These are phyloP conservation scores for Nevesoporus exiguus DNA, from an alignment of 768 basidiomycete species.

Conservation along the genomic window DNA sequence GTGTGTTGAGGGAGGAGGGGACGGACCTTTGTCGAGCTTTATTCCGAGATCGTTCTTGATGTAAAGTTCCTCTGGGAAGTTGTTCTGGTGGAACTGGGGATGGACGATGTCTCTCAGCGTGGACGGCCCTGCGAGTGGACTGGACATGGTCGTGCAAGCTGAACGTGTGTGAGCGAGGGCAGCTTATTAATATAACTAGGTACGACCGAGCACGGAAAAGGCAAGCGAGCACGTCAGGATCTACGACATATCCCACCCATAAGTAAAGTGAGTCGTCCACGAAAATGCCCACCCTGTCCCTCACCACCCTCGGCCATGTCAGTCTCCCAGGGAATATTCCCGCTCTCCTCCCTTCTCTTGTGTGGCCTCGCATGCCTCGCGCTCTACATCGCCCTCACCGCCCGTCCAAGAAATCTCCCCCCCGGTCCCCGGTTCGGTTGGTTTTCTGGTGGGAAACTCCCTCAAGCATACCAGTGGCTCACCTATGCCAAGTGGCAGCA, in stretches of 20 bases:
- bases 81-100: conserved; percentile 94
- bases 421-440: conserved; percentile 43
- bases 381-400: conserved; percentile 10
- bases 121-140: conserved; percentile 56
- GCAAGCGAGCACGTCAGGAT: not conserved
- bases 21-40: conserved; percentile 86
- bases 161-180: not conserved
- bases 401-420: conserved; percentile 24
- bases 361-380: conserved; percentile 10
- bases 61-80: conserved; percentile 75
- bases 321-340: no score
- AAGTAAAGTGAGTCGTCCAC: not conserved
- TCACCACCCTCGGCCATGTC: not conserved
- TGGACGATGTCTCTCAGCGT: conserved; percentile 65
- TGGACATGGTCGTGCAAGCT: conserved; percentile 28
- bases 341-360: not conserved
- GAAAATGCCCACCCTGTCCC: not conserved
- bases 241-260: not conserved
- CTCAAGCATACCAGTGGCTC: conserved; percentile 40
- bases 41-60: conserved; percentile 80
- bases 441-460: conserved; percentile 34
- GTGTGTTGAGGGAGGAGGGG: not conserved
- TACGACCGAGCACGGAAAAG: not conserved
- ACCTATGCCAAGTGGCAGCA: conserved; percentile 45
- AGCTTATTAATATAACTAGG: not conserved